Conservation (phyloP, 139 green algal species). For the Eudorina sp. region DNA sequence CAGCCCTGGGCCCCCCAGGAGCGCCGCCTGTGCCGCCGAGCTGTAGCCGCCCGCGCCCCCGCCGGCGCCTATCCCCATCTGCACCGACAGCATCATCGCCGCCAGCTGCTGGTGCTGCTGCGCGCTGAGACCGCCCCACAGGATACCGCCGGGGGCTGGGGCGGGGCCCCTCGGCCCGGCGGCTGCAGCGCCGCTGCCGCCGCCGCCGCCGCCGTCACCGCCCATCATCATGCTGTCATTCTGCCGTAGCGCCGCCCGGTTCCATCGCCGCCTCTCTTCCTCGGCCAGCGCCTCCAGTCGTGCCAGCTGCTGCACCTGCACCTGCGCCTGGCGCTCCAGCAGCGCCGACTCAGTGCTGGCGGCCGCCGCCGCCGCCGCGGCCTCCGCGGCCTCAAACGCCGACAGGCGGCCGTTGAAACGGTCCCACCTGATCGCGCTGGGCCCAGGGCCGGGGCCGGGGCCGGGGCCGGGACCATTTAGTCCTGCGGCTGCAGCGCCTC, state of each 20-base stretch:
- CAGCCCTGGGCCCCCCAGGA: neutral
- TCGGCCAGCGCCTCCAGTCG: neutral
- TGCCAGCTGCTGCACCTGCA: conserved; percentile 34
- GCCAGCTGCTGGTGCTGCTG: conserved; percentile 40
- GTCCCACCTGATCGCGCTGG: no score
- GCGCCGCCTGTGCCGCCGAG: conserved; percentile 21
- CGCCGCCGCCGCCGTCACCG: neutral
- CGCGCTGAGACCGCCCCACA: conserved; percentile 28
- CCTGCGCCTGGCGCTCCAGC: conserved; percentile 4
- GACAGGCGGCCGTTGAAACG: no score
- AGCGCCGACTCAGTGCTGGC: neutral
- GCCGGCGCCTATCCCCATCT: neutral
- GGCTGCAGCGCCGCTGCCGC: no score
- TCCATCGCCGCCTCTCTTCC: neutral
- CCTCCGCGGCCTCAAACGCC: neutral
- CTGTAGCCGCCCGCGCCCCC: neutral
- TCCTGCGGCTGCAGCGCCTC: neutral
- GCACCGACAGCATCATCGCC: neutral
- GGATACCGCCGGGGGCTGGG: neutral
- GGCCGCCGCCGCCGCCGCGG: neutral
- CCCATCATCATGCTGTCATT: no score
- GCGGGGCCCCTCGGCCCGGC: no score
- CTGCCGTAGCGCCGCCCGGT: no score
- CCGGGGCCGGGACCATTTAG: no score
- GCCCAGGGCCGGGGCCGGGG: no score